Evolutionary conservation across 805 yeast genomes (phyloP).

Genomic region (Cyberlindnera suaveolens): DNA sequence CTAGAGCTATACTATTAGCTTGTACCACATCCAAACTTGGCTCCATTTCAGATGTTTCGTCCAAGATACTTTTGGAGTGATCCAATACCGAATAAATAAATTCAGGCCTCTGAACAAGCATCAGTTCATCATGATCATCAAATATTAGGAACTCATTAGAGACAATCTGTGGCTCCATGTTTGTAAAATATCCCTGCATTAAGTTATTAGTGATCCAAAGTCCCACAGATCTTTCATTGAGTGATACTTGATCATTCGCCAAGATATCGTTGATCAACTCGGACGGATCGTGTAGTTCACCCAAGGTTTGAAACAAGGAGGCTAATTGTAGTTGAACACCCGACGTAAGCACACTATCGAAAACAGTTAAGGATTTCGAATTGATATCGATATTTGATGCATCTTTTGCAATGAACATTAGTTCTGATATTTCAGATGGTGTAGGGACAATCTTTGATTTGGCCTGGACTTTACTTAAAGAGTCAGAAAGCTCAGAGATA

Average conservation of each 20-base stretch:
- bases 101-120: constrained; percentile 19
- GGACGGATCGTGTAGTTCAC: constrained; percentile 13
- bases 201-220: constrained; percentile 36
- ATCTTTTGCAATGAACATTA: constrained; percentile 18
- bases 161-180: constrained; percentile 7
- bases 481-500: constrained; percentile 18
- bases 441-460: constrained; percentile 8
- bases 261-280: constrained; percentile 18
- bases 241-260: constrained; percentile 10
- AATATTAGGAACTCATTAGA: constrained; percentile 25
- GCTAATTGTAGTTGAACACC: constrained; percentile 17
- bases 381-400: neutral
- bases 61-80: constrained; percentile 37
- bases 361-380: constrained; percentile 11
- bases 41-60: constrained; percentile 25
- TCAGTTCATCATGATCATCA: constrained; percentile 19
- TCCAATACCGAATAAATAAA: constrained; percentile 29
- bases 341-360: constrained; percentile 18
- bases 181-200: constrained; percentile 19
- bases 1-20: constrained; percentile 34
- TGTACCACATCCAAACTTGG: constrained; percentile 8
- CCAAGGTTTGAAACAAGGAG: constrained; percentile 18
- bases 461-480: constrained; percentile 8
- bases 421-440: constrained; percentile 7
- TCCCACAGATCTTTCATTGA: constrained; percentile 21